Evolutionary conservation across 2,329 filamentous ascomycete species (phyloP), one percentile per base, ranked within the genome.

Genomic region (Aureobasidium pullulans): DNA sequence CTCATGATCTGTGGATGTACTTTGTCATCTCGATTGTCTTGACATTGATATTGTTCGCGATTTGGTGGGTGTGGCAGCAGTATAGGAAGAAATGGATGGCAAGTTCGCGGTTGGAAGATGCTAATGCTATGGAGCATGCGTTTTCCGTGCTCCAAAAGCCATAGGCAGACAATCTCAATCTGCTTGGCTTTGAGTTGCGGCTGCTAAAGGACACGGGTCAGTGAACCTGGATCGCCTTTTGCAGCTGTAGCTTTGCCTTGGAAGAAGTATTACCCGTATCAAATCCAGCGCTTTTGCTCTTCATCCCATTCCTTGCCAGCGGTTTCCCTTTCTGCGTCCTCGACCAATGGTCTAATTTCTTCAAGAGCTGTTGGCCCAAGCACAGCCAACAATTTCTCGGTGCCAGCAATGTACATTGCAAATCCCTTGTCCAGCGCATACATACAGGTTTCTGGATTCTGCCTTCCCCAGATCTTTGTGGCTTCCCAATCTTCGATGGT

Each of bases 1-100:
- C 53, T 2, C 53, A 37, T 15, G 53, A 57, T 16, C 16, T 57
- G 19, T 57, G 53, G 53, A 47, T 57, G 2, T 57, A 57, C 31
- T 57, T 57, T 23, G 53, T 57, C 4, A 36, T 47, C 4, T 57
- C 53, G 2, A 15, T 46, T 2, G 40, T 39, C 0, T 39, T 57
- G 42, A 57, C 42, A 7, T n/a, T 46, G n/a, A 15, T 34, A 1
- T 13, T 47, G 40, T 57, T 46, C 29, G 53, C 43, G 8, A 11
- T 57, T 3, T 57, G 31, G 13, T 47, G 53, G 53, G 15, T 31
- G 8, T 57, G 53, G 53, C 53, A 57, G 50, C 34, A 16, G 10
- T 39, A 28, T 23, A 50, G 34, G 7, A 16, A 29, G 19, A 39
- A 10, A 9, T 6, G 4, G 9, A 8, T 50, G 34, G 47, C 32